A percentile compares a stretch with the other conserved stretches of the same genome.
phyloP scores from a whole-genome alignment of 2,329 filamentous ascomycete genomes.

The Diaporthe velutina region DNA sequence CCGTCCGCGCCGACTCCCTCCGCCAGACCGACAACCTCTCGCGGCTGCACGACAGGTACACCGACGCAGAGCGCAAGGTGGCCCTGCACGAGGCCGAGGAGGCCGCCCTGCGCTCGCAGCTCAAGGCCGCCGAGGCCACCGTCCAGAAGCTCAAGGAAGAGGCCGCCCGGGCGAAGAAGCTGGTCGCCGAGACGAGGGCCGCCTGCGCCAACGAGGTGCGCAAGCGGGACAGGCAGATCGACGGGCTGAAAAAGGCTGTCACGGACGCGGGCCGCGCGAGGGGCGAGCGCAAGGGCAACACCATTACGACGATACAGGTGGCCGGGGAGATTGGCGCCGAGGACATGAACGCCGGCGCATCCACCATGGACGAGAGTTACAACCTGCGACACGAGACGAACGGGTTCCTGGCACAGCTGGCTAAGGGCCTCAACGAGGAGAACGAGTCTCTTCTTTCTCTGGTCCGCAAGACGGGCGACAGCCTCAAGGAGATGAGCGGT shows the following conservation, averaged over 20 bases:
- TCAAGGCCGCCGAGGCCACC: constrained; percentile 80
- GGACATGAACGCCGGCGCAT: constrained; percentile 46
- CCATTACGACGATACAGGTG: constrained; percentile 69
- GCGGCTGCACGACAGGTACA: constrained; percentile 65
- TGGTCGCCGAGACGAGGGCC: constrained; percentile 85
- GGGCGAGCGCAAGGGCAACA: constrained; percentile 66
- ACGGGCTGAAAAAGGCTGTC: constrained; percentile 89
- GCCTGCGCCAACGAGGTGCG: constrained; percentile 92
- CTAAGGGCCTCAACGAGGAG: constrained; percentile 87
- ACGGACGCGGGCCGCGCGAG: constrained; percentile 75
- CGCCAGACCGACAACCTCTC: constrained; percentile 79
- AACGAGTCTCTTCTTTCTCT: constrained; percentile 86
- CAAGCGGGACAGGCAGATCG: constrained; percentile 89
- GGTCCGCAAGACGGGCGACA: constrained; percentile 77
- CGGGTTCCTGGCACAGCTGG: constrained; percentile 87
- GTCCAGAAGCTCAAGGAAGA: constrained; percentile 87
- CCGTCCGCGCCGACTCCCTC: constrained; percentile 79
- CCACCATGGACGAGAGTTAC: constrained; percentile 67
- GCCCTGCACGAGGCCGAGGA: constrained; percentile 77
- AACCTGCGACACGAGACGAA: constrained; percentile 89
- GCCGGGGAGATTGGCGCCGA: constrained; percentile 65
- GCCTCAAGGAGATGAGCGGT: constrained; percentile 78
- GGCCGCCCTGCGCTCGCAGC: constrained; percentile 75
- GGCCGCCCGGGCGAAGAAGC: constrained; percentile 80
- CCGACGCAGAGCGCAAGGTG: constrained; percentile 67